Conservation (phyloP, 169 alveolate genomes). For the Cryptosporidium sp. region DNA sequence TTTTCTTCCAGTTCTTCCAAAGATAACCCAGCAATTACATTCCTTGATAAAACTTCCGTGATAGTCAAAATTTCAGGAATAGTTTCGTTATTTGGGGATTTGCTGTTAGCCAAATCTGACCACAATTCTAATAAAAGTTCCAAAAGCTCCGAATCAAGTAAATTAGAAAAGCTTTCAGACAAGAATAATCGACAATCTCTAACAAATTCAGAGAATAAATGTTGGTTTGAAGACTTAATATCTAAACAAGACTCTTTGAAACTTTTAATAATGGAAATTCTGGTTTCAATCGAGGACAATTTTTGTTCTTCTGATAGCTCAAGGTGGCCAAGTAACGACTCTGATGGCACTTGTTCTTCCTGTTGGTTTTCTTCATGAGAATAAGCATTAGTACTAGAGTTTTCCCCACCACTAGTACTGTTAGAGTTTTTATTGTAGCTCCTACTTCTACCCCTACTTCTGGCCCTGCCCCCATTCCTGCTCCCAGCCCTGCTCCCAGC, state of each 20-base stretch:
- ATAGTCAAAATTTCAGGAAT: neutral
- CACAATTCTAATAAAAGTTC: neutral
- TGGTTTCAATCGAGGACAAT: neutral
- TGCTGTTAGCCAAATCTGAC: neutral
- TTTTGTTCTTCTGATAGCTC: neutral
- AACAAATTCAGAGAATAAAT: neutral
- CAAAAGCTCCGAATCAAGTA: neutral
- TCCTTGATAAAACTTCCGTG: neutral
- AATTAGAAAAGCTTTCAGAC: neutral
- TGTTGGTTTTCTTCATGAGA: neutral
- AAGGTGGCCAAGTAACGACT: neutral
- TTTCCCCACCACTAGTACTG: neutral
- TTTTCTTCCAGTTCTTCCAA: neutral
- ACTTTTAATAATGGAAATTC: neutral
- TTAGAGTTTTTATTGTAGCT: neutral
- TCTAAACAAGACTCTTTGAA: slow-evolving; percentile 18
- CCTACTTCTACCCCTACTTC: neutral
- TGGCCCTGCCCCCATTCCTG: neutral
- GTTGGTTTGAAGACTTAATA: neutral
- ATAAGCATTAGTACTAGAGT: neutral
- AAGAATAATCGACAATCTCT: neutral
- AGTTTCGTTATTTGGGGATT: neutral
- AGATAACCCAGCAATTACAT: neutral
- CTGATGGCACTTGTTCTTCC: neutral
- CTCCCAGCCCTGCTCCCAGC: neutral